A percentile compares a stretch with the other conserved stretches of the same genome.
Conservation (phyloP, 768 basidiomycete species). For the Termitomyces sp. region DNA sequence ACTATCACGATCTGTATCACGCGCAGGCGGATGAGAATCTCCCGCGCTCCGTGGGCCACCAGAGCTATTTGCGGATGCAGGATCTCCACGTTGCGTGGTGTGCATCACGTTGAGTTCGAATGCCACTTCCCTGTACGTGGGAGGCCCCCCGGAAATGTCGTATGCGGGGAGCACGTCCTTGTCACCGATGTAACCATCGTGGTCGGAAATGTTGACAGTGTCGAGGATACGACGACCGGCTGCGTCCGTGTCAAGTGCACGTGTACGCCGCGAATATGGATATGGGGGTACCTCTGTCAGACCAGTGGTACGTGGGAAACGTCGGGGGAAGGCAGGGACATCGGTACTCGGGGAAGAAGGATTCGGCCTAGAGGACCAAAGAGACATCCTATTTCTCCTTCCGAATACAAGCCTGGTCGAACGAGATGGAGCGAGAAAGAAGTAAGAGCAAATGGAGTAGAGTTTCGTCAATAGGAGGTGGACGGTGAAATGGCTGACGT, state of each 20-base stretch:
- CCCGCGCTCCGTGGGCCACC: not conserved
- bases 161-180: conserved; percentile 48
- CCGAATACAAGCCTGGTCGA: not conserved
- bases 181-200: conserved; percentile 26
- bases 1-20: not conserved
- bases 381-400: conserved; percentile 6
- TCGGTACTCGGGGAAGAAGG: not conserved
- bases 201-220: conserved; percentile 16
- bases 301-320: conserved; percentile 16
- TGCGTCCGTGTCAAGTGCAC: conserved; percentile 32
- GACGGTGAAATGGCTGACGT: not conserved
- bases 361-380: not conserved
- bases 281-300: conserved; percentile 17
- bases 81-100: not conserved
- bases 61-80: not conserved
- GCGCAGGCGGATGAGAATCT: not conserved
- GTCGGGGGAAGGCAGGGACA: conserved; percentile 1
- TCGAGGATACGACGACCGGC: conserved; percentile 29
- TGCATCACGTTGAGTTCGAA: conserved; percentile 3
- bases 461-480: conserved; percentile 1
- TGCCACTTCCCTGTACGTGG: conserved; percentile 33
- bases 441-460: not conserved
- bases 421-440: not conserved
- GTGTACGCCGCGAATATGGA: conserved; percentile 19
- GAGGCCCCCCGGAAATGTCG: conserved; percentile 37